These are phyloP conservation scores for Lunasporangiospora selenospora DNA, from an alignment of 192 early-diverging fungal species.

Conservation along the genomic window DNA sequence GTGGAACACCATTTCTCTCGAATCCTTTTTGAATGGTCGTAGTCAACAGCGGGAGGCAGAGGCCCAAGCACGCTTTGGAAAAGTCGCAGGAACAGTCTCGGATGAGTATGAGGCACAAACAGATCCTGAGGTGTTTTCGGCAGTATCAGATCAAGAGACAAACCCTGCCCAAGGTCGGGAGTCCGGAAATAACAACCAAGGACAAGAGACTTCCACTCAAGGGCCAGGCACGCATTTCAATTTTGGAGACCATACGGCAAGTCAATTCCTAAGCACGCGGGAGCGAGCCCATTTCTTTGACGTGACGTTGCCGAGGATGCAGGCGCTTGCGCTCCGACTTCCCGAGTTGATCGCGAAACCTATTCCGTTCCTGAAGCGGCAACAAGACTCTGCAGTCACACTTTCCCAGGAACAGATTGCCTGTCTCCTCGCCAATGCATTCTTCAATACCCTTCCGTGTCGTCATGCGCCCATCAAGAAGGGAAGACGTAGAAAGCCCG, in stretches of 20 bases:
- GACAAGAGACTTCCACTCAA: too few species aligned
- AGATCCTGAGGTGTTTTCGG: too few species aligned
- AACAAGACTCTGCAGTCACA: slow-evolving; percentile 39
- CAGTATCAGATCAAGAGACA: too few species aligned
- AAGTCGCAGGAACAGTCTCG: too few species aligned
- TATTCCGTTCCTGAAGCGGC: slow-evolving; percentile 34
- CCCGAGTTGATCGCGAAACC: slow-evolving; percentile 30
- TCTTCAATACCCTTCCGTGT: slow-evolving; percentile 42
- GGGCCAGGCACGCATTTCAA: too few species aligned
- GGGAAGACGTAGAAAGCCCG: slow-evolving; percentile 1
- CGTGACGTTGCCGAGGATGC: slow-evolving; percentile 32
- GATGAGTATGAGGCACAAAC: too few species aligned
- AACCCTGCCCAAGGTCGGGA: too few species aligned
- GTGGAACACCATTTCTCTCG: slow-evolving; percentile 40
- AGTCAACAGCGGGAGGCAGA: too few species aligned
- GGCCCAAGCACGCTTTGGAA: too few species aligned
- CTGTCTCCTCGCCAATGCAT: slow-evolving; percentile 37
- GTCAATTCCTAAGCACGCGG: slow-evolving; percentile 32
- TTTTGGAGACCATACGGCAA: slow-evolving; percentile 8
- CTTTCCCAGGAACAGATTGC: slow-evolving; percentile 46
- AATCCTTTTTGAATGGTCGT: slow-evolving; percentile 27
- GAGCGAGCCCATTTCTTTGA: slow-evolving; percentile 37
- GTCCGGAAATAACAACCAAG: too few species aligned
- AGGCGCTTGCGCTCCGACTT: slow-evolving; percentile 24
- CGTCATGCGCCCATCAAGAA: slow-evolving; percentile 25